Evolutionary conservation across 2,329 filamentous ascomycete genomes (phyloP).

Genomic region (Fusarium tjaetaba): DNA sequence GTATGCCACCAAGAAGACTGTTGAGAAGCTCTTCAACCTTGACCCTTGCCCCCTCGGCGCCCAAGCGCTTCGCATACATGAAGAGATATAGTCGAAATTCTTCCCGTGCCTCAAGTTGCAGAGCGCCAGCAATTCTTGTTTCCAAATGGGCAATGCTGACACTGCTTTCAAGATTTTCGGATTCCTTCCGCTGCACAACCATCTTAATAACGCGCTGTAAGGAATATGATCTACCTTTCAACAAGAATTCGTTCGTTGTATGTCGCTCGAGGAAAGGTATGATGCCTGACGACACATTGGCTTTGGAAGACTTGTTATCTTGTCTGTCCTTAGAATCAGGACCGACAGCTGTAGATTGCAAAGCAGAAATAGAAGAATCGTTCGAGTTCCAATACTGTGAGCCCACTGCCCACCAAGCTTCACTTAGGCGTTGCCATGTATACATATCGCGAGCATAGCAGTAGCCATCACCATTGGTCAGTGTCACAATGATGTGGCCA

Average conservation of each 20-base stretch:
- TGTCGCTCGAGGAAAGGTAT: conserved; percentile 93
- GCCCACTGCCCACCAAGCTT: conserved; percentile 97
- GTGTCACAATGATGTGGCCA: conserved; percentile 86
- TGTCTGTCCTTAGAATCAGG: conserved; percentile 60
- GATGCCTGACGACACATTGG: conserved; percentile 84
- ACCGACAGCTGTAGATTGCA: conserved; percentile 77
- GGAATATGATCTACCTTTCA: conserved; percentile 91
- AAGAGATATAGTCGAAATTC: conserved; percentile 96
- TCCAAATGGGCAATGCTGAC: conserved; percentile 96
- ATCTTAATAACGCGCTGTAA: conserved; percentile 92
- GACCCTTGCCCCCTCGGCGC: conserved; percentile 83
- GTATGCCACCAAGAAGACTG: conserved; percentile 78
- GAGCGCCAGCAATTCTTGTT: conserved; percentile 89
- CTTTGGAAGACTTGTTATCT: conserved; percentile 58
- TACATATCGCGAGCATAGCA: conserved; percentile 87
- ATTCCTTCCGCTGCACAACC: conserved; percentile 87
- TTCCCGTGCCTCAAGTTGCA: conserved; percentile 85
- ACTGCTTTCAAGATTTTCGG: conserved; percentile 88
- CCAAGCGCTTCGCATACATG: conserved; percentile 97
- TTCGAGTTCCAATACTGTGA: conserved; percentile 99
- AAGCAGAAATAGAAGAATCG: conserved; percentile 84
- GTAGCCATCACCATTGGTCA: conserved; percentile 95
- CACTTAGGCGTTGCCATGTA: conserved; percentile 94
- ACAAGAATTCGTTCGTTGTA: conserved; percentile 90
- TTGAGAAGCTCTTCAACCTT: conserved; percentile 95